Conservation (phyloP, 257 asterid genomes). For the Solanum peruvianum region DNA sequence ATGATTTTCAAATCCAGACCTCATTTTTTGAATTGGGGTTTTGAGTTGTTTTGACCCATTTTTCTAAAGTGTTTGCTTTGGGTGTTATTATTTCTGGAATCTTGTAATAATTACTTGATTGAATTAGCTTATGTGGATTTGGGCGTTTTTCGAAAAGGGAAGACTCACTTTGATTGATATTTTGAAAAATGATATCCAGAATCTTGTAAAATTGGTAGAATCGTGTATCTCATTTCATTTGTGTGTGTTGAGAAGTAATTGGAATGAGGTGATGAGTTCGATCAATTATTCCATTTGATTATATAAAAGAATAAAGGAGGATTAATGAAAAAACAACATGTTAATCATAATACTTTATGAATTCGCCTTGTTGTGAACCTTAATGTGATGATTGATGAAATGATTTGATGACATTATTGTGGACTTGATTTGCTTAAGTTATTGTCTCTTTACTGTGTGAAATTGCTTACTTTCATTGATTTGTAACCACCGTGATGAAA, state of each 20-base stretch:
- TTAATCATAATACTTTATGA: too few species aligned
- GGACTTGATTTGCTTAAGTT: not conserved
- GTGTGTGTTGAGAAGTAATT: not conserved
- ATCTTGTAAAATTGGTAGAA: not conserved
- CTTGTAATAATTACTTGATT: not conserved
- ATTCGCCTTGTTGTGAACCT: not conserved
- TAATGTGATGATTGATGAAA: not conserved
- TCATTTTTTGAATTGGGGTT: not conserved
- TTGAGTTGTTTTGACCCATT: not conserved
- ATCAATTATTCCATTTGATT: not conserved
- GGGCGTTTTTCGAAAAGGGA: not conserved
- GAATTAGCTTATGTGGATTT: not conserved
- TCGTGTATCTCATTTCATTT: not conserved
- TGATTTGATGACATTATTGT: not conserved
- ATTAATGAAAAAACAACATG: not conserved
- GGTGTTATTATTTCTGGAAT: not conserved
- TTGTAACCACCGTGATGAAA: not conserved
- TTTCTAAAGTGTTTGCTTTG: not conserved
- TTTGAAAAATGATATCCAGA: not conserved
- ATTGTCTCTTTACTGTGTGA: not conserved
- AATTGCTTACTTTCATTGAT: not conserved
- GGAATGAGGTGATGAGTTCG: not conserved
- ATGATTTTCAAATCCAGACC: not conserved
- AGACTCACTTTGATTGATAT: too few species aligned
- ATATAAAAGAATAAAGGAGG: too few species aligned